Evolutionary conservation across 345 rosid genomes (phyloP).

Genomic region (Corchorus capsularis): DNA sequence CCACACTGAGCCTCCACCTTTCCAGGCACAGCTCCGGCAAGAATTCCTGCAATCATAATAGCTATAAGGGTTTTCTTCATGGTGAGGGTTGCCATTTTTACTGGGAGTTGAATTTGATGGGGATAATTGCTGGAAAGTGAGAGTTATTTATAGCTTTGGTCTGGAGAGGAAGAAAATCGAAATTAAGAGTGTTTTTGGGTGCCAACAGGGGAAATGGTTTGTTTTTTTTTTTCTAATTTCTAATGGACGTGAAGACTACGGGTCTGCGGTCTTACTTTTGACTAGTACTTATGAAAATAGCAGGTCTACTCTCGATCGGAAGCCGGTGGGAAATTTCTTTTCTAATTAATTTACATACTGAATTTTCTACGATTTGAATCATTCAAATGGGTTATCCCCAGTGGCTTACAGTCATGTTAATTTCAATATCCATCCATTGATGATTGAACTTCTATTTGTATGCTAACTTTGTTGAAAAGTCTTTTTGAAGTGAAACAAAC

Average conservation of each 20-base stretch:
- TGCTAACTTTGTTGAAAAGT: no score
- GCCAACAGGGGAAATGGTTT: background rate
- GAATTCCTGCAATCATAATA: background rate
- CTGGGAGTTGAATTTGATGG: background rate
- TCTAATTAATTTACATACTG: background rate
- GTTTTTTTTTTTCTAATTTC: background rate
- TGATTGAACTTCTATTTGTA: no score
- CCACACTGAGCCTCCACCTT: conserved; percentile 3
- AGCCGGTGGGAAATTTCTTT: background rate
- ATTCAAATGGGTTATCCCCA: background rate
- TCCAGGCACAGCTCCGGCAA: background rate
- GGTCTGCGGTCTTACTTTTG: background rate
- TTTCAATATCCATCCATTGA: no score
- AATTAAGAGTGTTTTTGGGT: background rate
- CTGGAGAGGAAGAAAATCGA: background rate
- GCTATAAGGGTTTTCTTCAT: background rate
- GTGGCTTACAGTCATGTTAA: no score
- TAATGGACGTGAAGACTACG: background rate
- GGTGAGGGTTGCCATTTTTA: background rate
- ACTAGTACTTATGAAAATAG: background rate
- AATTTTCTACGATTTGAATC: background rate
- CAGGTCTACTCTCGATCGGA: background rate
- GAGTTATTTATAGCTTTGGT: background rate
- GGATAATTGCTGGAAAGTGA: background rate
- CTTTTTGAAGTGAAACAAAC: no score